phyloP scores from a whole-genome alignment of 169 alveolate species.

The Eimeria maxima region DNA sequence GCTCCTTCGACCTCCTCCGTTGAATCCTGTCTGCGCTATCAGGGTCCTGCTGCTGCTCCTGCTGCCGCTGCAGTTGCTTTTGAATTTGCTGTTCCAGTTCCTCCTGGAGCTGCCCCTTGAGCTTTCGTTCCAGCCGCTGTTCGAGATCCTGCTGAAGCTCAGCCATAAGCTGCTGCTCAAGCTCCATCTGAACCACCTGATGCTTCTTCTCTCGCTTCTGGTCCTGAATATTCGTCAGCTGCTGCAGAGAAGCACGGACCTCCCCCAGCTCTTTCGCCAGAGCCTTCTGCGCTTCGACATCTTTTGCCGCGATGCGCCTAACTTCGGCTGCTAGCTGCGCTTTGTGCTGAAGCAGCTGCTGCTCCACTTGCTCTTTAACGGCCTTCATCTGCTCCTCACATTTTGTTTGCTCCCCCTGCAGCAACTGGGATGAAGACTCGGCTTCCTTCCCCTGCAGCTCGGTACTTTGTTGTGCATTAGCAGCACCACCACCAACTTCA shows the following conservation, averaged over 20 bases:
- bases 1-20: background rate
- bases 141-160: slow-evolving; percentile 48
- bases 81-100: background rate
- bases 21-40: background rate
- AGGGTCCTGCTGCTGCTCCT: background rate
- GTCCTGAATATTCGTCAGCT: slow-evolving; percentile 21
- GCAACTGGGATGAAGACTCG: background rate
- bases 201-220: slow-evolving; percentile 40
- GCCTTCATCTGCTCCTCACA: slow-evolving; percentile 32
- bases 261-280: slow-evolving; percentile 23
- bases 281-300: background rate
- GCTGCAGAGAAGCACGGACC: slow-evolving; percentile 40
- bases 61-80: background rate
- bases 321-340: slow-evolving; percentile 36
- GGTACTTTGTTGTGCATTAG: background rate
- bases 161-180: slow-evolving; percentile 47
- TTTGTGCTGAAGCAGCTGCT: slow-evolving; percentile 50
- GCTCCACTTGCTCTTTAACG: background rate
- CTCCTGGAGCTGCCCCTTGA: slow-evolving; percentile 11
- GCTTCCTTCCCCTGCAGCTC: background rate
- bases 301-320: slow-evolving; percentile 34
- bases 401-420: slow-evolving; percentile 39
- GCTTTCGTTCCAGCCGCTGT: slow-evolving; percentile 35
- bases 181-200: background rate
- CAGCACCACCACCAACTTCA: background rate